Conservation (phyloP, 148 eudicot genomes). For the Silene latifolia region DNA sequence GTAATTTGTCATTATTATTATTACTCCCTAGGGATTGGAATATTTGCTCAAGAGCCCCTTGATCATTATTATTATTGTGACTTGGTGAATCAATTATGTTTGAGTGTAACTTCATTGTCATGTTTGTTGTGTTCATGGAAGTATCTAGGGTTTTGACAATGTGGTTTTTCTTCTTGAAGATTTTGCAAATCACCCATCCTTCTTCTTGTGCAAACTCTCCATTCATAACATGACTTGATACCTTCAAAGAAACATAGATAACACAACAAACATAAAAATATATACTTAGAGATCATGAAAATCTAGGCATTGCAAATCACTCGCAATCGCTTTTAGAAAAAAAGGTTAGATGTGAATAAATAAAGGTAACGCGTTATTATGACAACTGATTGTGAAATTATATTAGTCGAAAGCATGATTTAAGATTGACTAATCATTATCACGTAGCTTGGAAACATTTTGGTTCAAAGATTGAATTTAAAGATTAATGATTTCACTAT, state of each 20-base stretch:
- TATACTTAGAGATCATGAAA: too few relatives aligned
- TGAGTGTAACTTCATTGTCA: constrained; percentile 21
- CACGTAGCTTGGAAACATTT: too few relatives aligned
- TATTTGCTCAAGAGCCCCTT: constrained; percentile 39
- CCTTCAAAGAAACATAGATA: neutral
- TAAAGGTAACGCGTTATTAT: too few relatives aligned
- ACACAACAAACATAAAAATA: neutral
- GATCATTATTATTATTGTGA: constrained; percentile 20
- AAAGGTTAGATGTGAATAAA: too few relatives aligned
- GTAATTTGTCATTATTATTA: neutral
- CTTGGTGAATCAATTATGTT: constrained; percentile 28
- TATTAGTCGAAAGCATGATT: too few relatives aligned
- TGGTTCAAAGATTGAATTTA: too few relatives aligned
- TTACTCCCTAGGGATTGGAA: constrained; percentile 23
- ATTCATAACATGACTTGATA: constrained; percentile 15
- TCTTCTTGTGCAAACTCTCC: constrained; percentile 43
- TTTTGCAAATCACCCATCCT: constrained; percentile 56
- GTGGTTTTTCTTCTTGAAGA: constrained; percentile 50
- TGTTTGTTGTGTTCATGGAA: constrained; percentile 17
- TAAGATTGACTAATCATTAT: too few relatives aligned
- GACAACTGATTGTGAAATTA: too few relatives aligned
- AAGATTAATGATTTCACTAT: too few relatives aligned
- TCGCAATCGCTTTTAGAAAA: too few relatives aligned
- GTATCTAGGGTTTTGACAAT: constrained; percentile 21
- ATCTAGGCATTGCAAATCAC: too few relatives aligned